These are phyloP conservation scores for Linum trigynum DNA, from an alignment of 345 rosid genomes.

Conservation along the genomic window DNA sequence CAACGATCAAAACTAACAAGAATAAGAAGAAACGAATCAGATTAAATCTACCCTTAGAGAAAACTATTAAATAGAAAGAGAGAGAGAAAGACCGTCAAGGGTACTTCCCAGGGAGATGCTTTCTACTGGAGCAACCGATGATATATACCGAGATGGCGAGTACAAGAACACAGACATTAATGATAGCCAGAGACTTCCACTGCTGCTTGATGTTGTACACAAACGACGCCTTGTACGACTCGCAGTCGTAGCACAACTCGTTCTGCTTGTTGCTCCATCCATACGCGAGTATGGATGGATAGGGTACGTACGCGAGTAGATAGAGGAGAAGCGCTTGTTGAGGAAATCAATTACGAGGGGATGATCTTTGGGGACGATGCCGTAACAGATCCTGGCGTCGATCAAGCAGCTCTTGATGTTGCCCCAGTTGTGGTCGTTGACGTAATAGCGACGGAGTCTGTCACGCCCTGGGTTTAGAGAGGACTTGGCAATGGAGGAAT, in stretches of 20 bases:
- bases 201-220: slow-evolving; percentile 2
- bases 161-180: background rate
- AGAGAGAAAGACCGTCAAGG: too few relatives aligned
- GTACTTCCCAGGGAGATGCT: background rate
- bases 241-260: slow-evolving; percentile 18
- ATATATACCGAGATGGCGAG: slow-evolving; percentile 1
- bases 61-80: too few relatives aligned
- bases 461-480: too few relatives aligned
- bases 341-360: slow-evolving; percentile 4
- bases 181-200: slow-evolving; percentile 7
- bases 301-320: slow-evolving; percentile 3
- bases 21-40: too few relatives aligned
- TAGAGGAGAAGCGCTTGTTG: slow-evolving; percentile 12
- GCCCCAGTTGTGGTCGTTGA: slow-evolving; percentile 23
- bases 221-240: slow-evolving; percentile 16
- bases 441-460: slow-evolving; percentile 24
- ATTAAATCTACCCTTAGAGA: too few relatives aligned
- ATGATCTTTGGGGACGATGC: background rate
- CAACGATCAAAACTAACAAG: too few relatives aligned
- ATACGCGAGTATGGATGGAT: slow-evolving; percentile 3
- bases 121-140: slow-evolving; percentile 15
- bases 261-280: slow-evolving; percentile 18
- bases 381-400: slow-evolving; percentile 19
- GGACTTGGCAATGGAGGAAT: too few relatives aligned
- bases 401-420: slow-evolving; percentile 24